These are phyloP conservation scores for Jimgerdemannia lactiflua DNA, from an alignment of 192 early-diverging fungal genomes.

Conservation along the genomic window DNA sequence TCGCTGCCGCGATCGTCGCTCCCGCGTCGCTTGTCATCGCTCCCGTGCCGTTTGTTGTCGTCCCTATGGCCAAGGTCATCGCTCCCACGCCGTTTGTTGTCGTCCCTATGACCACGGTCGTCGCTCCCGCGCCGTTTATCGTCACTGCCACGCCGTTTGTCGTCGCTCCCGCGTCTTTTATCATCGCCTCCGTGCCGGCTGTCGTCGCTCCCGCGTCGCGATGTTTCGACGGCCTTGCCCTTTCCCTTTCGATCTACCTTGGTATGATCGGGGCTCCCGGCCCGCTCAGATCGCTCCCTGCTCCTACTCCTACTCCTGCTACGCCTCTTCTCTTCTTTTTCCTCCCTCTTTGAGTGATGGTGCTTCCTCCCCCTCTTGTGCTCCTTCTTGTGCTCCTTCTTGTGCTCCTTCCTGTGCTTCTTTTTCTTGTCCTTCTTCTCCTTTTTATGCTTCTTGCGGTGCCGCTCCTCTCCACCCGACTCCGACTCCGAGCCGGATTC, in stretches of 20 bases:
- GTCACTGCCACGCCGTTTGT: neutral
- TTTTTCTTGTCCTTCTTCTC: conserved; percentile 28
- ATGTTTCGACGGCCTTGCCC: conserved; percentile 3
- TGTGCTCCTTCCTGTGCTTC: conserved; percentile 20
- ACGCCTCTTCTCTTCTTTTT: conserved; percentile 1
- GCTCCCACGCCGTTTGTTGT: too few species aligned
- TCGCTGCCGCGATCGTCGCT: neutral
- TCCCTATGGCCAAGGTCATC: too few species aligned
- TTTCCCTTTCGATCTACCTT: conserved; percentile 3
- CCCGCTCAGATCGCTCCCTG: neutral
- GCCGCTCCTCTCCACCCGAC: conserved; percentile 30
- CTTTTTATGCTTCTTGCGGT: conserved; percentile 29
- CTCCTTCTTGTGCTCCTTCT: conserved; percentile 21
- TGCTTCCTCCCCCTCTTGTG: conserved; percentile 22
- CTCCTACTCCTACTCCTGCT: too few species aligned
- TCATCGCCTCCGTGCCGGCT: conserved; percentile 1
- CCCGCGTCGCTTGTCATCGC: too few species aligned
- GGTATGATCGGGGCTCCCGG: neutral
- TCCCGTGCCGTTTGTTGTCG: too few species aligned
- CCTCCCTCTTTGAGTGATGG: conserved; percentile 1
- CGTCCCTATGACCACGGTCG: neutral
- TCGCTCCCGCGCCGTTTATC: neutral
- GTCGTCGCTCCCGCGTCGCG: conserved; percentile 4
- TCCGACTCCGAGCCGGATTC: conserved; percentile 18
- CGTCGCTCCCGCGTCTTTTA: conserved; percentile 4